Percentiles rank a stretch among this genome's conserved stretches.
Evolutionary conservation across 768 basidiomycete species (phyloP).

Genomic region (Strobilomyces confusus): DNA sequence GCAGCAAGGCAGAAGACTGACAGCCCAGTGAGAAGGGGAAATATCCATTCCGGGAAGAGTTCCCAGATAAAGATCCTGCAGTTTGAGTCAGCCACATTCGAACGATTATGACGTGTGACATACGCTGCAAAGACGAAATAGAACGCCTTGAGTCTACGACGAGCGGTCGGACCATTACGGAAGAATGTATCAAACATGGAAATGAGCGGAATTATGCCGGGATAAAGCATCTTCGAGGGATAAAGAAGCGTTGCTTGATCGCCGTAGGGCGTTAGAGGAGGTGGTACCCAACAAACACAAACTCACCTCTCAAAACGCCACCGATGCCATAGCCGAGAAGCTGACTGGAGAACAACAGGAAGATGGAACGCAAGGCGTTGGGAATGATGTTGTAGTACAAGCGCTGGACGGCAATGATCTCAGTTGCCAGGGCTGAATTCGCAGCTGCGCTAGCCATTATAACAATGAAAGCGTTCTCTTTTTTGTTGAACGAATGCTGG

Average conservation of each 20-base stretch:
- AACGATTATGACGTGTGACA: slow-evolving; percentile 15
- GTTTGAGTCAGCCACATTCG: neutral
- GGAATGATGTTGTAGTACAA: slow-evolving; percentile 52
- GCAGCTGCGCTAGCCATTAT: slow-evolving; percentile 56
- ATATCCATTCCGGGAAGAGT: slow-evolving; percentile 33
- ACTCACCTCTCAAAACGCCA: slow-evolving; percentile 46
- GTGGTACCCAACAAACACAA: neutral
- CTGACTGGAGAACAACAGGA: slow-evolving; percentile 36
- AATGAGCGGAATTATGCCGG: slow-evolving; percentile 26
- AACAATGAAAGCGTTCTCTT: slow-evolving; percentile 55
- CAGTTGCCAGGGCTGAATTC: slow-evolving; percentile 50
- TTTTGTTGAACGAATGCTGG: slow-evolving; percentile 58
- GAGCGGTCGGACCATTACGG: slow-evolving; percentile 36
- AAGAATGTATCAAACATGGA: slow-evolving; percentile 37
- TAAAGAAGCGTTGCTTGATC: slow-evolving; percentile 35
- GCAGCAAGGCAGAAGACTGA: slow-evolving; percentile 59
- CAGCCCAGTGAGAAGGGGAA: slow-evolving; percentile 60
- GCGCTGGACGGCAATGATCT: slow-evolving; percentile 51
- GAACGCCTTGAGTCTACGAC: slow-evolving; percentile 37
- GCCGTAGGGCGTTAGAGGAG: neutral
- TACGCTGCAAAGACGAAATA: slow-evolving; percentile 28
- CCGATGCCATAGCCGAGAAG: slow-evolving; percentile 52
- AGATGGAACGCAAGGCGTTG: slow-evolving; percentile 42
- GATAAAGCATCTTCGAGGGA: slow-evolving; percentile 42
- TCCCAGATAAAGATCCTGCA: slow-evolving; percentile 34